Evolutionary conservation across 768 basidiomycete genomes (phyloP), one percentile per base, ranked within the genome.

Genomic region (Naematelia aurantialba): DNA sequence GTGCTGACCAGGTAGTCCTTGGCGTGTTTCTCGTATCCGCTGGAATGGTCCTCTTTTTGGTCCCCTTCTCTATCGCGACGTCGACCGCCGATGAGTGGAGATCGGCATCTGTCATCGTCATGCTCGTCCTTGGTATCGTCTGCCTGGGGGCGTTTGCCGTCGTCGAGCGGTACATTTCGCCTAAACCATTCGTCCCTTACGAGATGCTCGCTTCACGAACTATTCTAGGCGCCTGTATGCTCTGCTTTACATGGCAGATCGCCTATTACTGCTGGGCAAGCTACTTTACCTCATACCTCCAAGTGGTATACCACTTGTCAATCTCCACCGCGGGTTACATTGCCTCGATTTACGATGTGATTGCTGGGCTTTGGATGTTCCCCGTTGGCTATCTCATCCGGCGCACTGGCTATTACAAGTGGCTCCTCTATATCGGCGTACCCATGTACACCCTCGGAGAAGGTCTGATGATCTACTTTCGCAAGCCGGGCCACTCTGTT

Each of bases 31-130:
- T 76, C 4, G 42, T 69, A 24, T 47, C 58, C 26, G 70, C 64
- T 3, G 56, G 60, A n/a, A 56, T 73, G 17, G 44, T 64, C 1
- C 57, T 77, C 13, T 69, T 77, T 60, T 67, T 77, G 3, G n/a
- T n/a, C 59, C 76, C 76, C 0, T 68, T 77, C 59, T 70, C 75
- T 0, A 59, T 77, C 21, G 75, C 69, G 5, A 61, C 63, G 11
- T 60, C 69, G 2, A 54, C 51, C 19, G 50, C 29, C 17, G 30
- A 57, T 19, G 21, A 26, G 1, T 77, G 76, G 76, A 47, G 31
- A 4, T 26, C 48, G 3, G 51, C 63, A 5, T 45, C 58, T 45
- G 65, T 73, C 57, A 73, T 74, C 49, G 66, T 60, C 3, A 73
- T 69, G 63, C 55, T 77, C 25, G 71, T 76, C 51, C 47, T 76